Evolutionary conservation across 805 yeast species (phyloP).

Genomic region (Komagataella ulmi): DNA sequence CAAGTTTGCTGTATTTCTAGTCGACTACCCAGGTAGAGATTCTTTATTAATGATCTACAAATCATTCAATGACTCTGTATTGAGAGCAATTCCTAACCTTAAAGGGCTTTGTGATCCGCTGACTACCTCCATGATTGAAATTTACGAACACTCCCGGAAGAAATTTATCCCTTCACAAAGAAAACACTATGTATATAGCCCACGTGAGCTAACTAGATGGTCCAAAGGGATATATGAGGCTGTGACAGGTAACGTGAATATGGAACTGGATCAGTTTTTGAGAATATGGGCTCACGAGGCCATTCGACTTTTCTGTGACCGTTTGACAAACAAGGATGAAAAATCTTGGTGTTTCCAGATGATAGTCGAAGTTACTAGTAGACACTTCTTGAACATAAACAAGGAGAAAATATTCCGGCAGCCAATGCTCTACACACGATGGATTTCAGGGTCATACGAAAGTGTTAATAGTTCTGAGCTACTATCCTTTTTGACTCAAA

Average conservation of each 20-base stretch:
- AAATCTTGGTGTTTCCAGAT: conserved; percentile 33
- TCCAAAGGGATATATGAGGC: conserved; percentile 57
- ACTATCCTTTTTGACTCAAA: conserved; percentile 39
- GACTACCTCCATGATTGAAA: conserved; percentile 52
- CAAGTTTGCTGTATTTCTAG: conserved; percentile 51
- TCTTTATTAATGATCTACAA: conserved; percentile 60
- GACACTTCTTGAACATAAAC: conserved; percentile 34
- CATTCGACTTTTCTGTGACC: conserved; percentile 61
- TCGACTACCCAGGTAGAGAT: conserved; percentile 59
- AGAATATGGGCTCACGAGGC: conserved; percentile 78
- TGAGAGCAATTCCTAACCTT: conserved; percentile 48
- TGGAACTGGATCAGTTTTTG: conserved; percentile 8
- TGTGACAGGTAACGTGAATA: conserved; percentile 8
- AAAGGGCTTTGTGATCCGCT: conserved; percentile 37
- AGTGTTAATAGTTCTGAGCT: conserved; percentile 39
- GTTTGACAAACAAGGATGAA: conserved; percentile 37
- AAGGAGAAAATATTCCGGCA: conserved; percentile 18
- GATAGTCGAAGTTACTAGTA: conserved; percentile 16
- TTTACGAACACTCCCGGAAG: conserved; percentile 33
- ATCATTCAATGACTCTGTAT: conserved; percentile 38
- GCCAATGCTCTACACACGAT: conserved; percentile 59
- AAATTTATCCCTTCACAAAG: conserved; percentile 24
- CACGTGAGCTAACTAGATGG: conserved; percentile 89
- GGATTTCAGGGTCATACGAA: conserved; percentile 56
- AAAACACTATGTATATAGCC: conserved; percentile 67